phyloP scores from a whole-genome alignment of 352 stramenopile genomes.

The Pythium inflatum region DNA sequence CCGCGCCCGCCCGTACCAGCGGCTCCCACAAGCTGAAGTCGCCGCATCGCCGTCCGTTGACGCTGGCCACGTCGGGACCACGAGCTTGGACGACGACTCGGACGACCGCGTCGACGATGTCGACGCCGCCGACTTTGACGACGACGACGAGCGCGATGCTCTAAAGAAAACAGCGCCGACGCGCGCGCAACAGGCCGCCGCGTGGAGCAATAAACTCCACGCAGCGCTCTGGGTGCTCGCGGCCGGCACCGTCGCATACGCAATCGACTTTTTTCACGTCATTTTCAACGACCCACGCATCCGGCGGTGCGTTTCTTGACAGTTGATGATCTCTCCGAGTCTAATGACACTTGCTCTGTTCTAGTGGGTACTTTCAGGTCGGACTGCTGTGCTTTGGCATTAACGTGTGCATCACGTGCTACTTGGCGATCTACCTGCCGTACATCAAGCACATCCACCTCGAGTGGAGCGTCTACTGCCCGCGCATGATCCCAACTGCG shows the following conservation, averaged over 20 bases:
- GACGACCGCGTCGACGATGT: constrained; percentile 37
- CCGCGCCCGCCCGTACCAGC: constrained; percentile 53
- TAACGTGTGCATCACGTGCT: constrained; percentile 87
- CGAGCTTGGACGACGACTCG: constrained; percentile 40
- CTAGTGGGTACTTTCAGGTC: constrained; percentile 81
- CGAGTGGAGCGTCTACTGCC: constrained; percentile 93
- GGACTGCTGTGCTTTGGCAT: constrained; percentile 76
- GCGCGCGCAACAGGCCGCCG: constrained; percentile 51
- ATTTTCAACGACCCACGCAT: constrained; percentile 67
- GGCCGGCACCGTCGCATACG: constrained; percentile 56
- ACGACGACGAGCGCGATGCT: constrained; percentile 38
- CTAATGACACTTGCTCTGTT: constrained; percentile 18
- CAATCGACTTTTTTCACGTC: constrained; percentile 73
- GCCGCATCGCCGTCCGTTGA: constrained; percentile 8
- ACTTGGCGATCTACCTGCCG: constrained; percentile 87
- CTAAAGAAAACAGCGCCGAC: constrained; percentile 34
- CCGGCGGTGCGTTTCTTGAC: constrained; percentile 43
- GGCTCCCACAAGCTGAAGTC: constrained; percentile 50
- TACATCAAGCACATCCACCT: constrained; percentile 82
- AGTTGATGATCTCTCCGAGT: too few species aligned
- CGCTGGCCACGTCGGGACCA: constrained; percentile 29
- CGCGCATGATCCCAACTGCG: constrained; percentile 89
- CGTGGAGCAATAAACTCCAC: constrained; percentile 76
- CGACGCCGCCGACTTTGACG: constrained; percentile 38
- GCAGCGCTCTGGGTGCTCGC: constrained; percentile 74